Evolutionary conservation across 345 rosid species (phyloP).

Genomic region (Brassica juncea): DNA sequence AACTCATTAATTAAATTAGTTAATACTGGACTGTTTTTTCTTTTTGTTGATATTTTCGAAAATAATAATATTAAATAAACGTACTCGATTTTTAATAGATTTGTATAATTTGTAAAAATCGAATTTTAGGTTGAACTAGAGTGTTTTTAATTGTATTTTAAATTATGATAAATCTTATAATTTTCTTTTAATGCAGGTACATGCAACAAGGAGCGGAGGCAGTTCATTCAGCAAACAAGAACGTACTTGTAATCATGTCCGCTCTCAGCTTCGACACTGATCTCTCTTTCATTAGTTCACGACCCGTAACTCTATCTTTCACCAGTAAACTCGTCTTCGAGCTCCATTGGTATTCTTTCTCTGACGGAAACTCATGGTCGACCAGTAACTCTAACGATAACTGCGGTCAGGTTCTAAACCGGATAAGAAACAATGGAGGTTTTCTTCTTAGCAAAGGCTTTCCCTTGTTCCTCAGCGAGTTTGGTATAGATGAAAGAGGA

Average conservation of each 20-base stretch:
- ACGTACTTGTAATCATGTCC: conserved; percentile 71
- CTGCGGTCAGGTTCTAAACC: conserved; percentile 58
- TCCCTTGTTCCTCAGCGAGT: conserved; percentile 70
- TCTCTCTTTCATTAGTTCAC: conserved; percentile 55
- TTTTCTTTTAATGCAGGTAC: conserved; percentile 39
- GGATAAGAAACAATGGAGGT: conserved; percentile 50
- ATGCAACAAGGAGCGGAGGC: conserved; percentile 88
- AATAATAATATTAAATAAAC: no score
- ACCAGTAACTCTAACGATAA: conserved; percentile 69
- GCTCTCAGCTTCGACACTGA: conserved; percentile 72
- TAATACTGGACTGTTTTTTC: no score
- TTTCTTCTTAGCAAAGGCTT: conserved; percentile 48
- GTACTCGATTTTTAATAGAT: no score
- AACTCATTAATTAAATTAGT: background rate
- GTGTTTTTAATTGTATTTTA: background rate
- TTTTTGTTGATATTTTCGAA: no score
- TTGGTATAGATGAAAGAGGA: conserved; percentile 72
- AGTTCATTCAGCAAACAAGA: conserved; percentile 74
- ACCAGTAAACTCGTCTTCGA: conserved; percentile 67
- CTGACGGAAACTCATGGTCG: conserved; percentile 62
- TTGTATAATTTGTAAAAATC: no score
- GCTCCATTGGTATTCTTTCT: conserved; percentile 69
- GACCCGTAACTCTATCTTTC: conserved; percentile 56
- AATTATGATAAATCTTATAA: no score
- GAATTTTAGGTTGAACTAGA: background rate